Evolutionary conservation across 2,329 filamentous ascomycete genomes (phyloP), one percentile per base, ranked within the genome.

Genomic region (Pseudogymnoascus sp.): DNA sequence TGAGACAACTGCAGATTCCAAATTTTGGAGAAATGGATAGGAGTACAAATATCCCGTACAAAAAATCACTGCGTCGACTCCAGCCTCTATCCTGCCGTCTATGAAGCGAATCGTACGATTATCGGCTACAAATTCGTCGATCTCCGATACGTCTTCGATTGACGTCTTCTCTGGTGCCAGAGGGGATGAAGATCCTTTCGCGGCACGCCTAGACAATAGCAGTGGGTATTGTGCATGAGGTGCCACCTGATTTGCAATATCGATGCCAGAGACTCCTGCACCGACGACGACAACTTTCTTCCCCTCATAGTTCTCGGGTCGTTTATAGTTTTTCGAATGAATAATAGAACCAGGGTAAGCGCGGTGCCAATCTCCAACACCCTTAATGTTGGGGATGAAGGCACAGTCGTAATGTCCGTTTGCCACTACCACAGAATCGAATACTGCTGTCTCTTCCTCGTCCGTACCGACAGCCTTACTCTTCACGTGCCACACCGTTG

Each of bases 11-110:
- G 83, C 78, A 0, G 85, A 74, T 12, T 76, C 69, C 4, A 83
- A 66, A 2, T 75, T 71, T 39, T 59, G 35, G 4, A 88, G 72
- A 70, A 96, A 97, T 0, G 92, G 91, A 63, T 89, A 89, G 4
- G 87, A 86, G 75, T 90, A 96, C 62, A 96, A 83, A 70, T 95
- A 97, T 0, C 93, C 93, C 0, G 93, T 97, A 72, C 90, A 92
- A 74, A 93, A 97, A 29, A 97, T 72, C 5, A 97, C 77, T 1
- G 84, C 82, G 69, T 97, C 92, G 62, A 97, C 75, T 35, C 86
- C 77, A 2, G 76, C 76, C 70, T 91, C 89, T 8, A 87, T 71
- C 0, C 78, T 79, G 2, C 88, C 88, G 68, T 91, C 81, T 41
- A 80, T 78, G 65, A 95, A 90, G 33, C 81, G 78, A 1, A 94